Percentiles rank a stretch among this genome's conserved stretches.
Evolutionary conservation across 805 yeast species (phyloP).

Genomic region (Wickerhamomyces bovis): DNA sequence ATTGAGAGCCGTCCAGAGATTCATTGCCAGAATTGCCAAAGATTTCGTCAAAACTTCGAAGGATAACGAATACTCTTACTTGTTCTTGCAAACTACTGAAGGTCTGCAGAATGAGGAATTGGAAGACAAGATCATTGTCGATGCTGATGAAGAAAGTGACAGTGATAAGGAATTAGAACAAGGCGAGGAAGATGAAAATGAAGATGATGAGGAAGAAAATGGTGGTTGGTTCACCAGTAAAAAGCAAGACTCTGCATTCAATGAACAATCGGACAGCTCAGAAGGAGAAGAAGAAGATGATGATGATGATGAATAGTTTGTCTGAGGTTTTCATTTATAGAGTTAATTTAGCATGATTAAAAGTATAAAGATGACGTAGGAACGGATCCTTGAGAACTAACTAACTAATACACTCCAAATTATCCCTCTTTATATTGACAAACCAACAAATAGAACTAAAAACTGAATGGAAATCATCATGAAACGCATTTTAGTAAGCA

Average conservation of each 20-base stretch:
- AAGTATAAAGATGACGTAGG: not conserved
- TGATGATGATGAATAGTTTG: conserved; percentile 9
- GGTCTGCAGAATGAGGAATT: conserved; percentile 5
- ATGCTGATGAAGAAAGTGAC: conserved; percentile 12
- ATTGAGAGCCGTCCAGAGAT: conserved; percentile 67
- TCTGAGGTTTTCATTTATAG: not conserved
- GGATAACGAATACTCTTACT: conserved; percentile 48
- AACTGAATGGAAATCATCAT: no score
- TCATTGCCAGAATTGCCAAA: conserved; percentile 66
- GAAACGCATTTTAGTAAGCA: no score
- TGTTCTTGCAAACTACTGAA: conserved; percentile 38
- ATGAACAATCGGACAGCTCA: no score
- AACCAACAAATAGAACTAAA: no score
- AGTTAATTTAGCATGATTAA: not conserved
- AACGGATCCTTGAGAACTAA: no score
- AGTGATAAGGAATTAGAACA: conserved; percentile 9
- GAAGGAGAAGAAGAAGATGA: conserved; percentile 5
- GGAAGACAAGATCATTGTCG: conserved; percentile 11
- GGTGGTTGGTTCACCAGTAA: conserved; percentile 25
- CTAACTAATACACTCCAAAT: no score
- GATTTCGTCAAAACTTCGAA: conserved; percentile 54
- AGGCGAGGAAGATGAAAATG: conserved; percentile 8
- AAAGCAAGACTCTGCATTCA: conserved; percentile 3
- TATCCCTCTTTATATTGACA: no score
- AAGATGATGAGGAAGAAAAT: conserved; percentile 18